phyloP scores from a whole-genome alignment of 2,329 filamentous ascomycete species.

The Claviceps pazoutovae region DNA sequence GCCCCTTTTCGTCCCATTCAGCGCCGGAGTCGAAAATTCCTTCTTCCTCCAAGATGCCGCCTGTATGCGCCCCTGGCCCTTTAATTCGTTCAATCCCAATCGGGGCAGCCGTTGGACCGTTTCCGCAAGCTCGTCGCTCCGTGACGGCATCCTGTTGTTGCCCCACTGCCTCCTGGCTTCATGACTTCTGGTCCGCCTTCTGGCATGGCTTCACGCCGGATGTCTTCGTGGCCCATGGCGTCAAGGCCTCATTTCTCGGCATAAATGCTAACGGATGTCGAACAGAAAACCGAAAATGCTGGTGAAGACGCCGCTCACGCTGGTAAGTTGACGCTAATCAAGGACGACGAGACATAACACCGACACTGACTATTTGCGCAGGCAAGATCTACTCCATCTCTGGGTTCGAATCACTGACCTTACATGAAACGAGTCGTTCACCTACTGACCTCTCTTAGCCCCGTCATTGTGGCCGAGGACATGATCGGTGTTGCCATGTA shows the following conservation, averaged over 20 bases:
- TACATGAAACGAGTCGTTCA: not conserved
- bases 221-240: not conserved
- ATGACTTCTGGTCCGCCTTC: too few species aligned
- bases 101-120: constrained; percentile 2
- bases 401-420: constrained; percentile 31
- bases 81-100: not conserved
- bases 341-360: too few species aligned
- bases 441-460: constrained; percentile 32
- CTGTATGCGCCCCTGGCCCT: constrained; percentile 27
- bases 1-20: constrained; percentile 13
- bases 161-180: constrained; percentile 7
- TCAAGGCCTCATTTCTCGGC: not conserved
- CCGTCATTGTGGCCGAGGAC: constrained; percentile 92
- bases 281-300: constrained; percentile 21
- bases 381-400: constrained; percentile 50
- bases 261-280: not conserved
- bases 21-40: constrained; percentile 14
- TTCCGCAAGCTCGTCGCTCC: constrained; percentile 6
- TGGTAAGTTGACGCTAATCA: constrained; percentile 20
- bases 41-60: constrained; percentile 35
- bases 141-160: constrained; percentile 8
- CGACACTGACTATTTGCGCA: constrained; percentile 17
- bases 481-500: constrained; percentile 99
- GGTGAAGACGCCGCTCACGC: constrained; percentile 24
- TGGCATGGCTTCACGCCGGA: too few species aligned